A percentile compares a stretch with the other conserved stretches of the same genome.
Evolutionary conservation across 2,329 filamentous ascomycete species (phyloP).

Genomic region (Venturia effusa): DNA sequence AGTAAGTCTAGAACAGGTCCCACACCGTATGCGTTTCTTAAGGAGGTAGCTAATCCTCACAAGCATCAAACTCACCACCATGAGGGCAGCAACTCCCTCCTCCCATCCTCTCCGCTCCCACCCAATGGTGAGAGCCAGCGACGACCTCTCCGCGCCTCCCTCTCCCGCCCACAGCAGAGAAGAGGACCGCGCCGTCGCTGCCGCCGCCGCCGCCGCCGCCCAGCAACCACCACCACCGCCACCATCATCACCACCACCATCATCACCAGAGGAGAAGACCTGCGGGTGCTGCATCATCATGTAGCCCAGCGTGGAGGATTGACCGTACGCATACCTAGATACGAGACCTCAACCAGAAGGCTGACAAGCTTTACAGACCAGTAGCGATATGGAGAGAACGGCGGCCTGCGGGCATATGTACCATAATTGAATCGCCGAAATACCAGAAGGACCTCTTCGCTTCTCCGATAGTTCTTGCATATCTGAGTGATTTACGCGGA

Average conservation of each 20-base stretch:
- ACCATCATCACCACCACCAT: background rate
- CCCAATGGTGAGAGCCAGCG: background rate
- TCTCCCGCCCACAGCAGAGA: background rate
- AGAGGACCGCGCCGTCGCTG: background rate
- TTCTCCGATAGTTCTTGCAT: background rate
- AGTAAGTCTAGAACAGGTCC: background rate
- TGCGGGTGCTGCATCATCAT: background rate
- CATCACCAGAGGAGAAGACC: background rate
- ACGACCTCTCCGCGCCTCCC: background rate
- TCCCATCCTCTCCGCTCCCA: background rate
- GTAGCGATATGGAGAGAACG: background rate
- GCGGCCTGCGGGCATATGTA: background rate
- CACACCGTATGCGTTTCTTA: background rate
- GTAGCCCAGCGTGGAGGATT: background rate
- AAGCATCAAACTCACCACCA: background rate
- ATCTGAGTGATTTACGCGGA: background rate
- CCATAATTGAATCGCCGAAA: background rate
- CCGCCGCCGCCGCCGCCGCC: background rate
- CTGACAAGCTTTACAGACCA: background rate
- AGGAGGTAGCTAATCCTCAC: background rate
- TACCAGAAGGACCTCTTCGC: background rate
- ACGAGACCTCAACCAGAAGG: background rate
- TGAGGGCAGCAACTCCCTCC: background rate
- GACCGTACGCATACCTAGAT: background rate
- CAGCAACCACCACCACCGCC: background rate